Evolutionary conservation across 495 filamentous ascomycete genomes (phyloP).

Genomic region (Aspergillus sclerotiicarbonarius): DNA sequence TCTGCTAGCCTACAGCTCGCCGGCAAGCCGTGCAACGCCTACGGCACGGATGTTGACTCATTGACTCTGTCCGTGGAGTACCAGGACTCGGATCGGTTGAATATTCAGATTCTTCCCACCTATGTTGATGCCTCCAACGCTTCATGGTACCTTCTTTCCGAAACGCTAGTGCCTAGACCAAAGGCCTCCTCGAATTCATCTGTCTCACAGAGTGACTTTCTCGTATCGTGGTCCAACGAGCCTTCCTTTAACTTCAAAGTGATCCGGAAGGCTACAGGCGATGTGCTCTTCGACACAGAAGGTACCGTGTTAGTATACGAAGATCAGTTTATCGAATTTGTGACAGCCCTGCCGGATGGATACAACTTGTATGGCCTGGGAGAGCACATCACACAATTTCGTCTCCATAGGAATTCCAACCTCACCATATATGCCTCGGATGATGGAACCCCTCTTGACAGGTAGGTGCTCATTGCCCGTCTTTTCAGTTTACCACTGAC

Average conservation of each 20-base stretch:
- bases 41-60: slow-evolving; percentile 60
- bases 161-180: slow-evolving; percentile 60
- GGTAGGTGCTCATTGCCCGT: slow-evolving; percentile 23
- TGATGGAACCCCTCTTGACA: slow-evolving; percentile 58
- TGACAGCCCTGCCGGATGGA: slow-evolving; percentile 51
- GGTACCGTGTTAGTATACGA: slow-evolving; percentile 59
- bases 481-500: slow-evolving; percentile 3
- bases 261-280: slow-evolving; percentile 52
- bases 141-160: slow-evolving; percentile 66
- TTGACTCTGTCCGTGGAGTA: slow-evolving; percentile 56
- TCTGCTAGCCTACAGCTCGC: slow-evolving; percentile 54
- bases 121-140: slow-evolving; percentile 61
- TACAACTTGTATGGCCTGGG: slow-evolving; percentile 66
- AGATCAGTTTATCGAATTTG: slow-evolving; percentile 65
- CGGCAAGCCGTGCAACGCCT: slow-evolving; percentile 58
- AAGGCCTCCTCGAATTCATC: slow-evolving; percentile 40
- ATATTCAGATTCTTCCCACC: slow-evolving; percentile 57
- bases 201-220: slow-evolving; percentile 46
- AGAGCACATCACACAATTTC: slow-evolving; percentile 58
- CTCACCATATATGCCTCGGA: slow-evolving; percentile 73
- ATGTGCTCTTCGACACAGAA: slow-evolving; percentile 57
- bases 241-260: slow-evolving; percentile 61
- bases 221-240: slow-evolving; percentile 58
- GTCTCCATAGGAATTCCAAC: slow-evolving; percentile 57
- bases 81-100: slow-evolving; percentile 53